phyloP scores from a whole-genome alignment of 2,329 filamentous ascomycete genomes.

The Diplodia corticola region DNA sequence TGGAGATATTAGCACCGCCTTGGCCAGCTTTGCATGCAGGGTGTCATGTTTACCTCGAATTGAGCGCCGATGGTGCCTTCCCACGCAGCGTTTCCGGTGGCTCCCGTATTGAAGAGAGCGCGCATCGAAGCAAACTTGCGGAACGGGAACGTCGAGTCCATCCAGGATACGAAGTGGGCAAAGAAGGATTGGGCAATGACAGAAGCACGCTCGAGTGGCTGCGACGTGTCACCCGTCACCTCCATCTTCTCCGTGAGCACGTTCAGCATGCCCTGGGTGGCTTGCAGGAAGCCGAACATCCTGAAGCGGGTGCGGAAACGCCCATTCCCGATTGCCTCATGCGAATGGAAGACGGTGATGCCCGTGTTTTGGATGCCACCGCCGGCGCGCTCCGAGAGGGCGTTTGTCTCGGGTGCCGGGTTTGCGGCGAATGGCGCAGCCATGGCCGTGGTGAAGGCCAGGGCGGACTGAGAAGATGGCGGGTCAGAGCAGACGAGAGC shows the following conservation, averaged over 20 bases:
- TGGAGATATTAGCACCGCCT: not conserved
- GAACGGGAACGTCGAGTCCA: not conserved
- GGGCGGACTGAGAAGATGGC: not conserved
- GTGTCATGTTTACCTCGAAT: not conserved
- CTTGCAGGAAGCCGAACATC: not conserved
- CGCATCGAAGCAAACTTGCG: not conserved
- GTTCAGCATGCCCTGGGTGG: not conserved
- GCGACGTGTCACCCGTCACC: not conserved
- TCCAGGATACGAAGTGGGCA: not conserved
- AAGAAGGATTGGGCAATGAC: not conserved
- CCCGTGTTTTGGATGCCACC: not conserved
- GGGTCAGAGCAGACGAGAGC: not conserved
- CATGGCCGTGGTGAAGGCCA: not conserved
- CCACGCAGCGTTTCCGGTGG: not conserved
- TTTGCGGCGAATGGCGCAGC: not conserved
- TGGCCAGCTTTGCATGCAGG: not conserved
- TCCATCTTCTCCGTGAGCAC: not conserved
- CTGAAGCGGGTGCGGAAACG: not conserved
- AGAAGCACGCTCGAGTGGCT: not conserved
- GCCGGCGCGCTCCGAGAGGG: not conserved
- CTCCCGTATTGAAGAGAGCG: not conserved
- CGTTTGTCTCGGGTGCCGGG: not conserved
- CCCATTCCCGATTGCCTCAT: not conserved
- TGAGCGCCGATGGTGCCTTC: not conserved
- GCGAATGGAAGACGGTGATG: not conserved